Evolutionary conservation across 768 basidiomycete genomes (phyloP), one percentile per base, ranked within the genome.

Genomic region (Amanita fuliginea): DNA sequence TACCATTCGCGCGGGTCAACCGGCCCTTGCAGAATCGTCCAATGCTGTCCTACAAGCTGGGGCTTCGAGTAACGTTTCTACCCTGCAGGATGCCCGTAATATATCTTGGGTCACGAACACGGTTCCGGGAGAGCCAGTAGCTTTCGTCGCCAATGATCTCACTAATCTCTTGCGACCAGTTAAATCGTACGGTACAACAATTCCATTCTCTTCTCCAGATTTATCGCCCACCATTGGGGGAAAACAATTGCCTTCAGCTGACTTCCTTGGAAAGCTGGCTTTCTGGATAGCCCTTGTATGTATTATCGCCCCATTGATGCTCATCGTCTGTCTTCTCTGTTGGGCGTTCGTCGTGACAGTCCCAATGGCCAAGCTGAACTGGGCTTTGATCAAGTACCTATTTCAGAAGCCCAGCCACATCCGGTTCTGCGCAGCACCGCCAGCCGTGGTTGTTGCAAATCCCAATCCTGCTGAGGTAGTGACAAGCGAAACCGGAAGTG

Each of bases 321-420:
- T 96, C 47, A 49, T 86, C 53, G 89, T 91, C 24, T 96, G 92
- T 64, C 59, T 89, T 54, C 68, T 91, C 46, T 98, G 96, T 68
- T 99, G 94, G 93, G 92, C 75, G n/a, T 73, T 92, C 53, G 82
- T 99, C 53, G 75, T 99, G 62, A 88, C 94, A 50, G 87, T 99
- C 55, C 96, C 96, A 3, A 99, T 99, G 96, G 96, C 94, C 28
- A 95, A 86, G 63, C 76, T 99, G 45, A 90, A 83, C 56, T 98
- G 95, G 95, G 89, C 81, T n/a, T 76, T 99, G 39, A 75, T 98
- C 60, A 81, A 83, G 41, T 76, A 88, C 62, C 73, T 99, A 45
- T 81, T 83, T 59, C 65, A 73, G 47, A 81, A 83, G 53, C 93
- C 96, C 0, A 81, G 83, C 26, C 74, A 75, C 35, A 85, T 99